These are phyloP conservation scores for Scutellaria galericulata DNA, from an alignment of 257 asterid species.

Conservation along the genomic window DNA sequence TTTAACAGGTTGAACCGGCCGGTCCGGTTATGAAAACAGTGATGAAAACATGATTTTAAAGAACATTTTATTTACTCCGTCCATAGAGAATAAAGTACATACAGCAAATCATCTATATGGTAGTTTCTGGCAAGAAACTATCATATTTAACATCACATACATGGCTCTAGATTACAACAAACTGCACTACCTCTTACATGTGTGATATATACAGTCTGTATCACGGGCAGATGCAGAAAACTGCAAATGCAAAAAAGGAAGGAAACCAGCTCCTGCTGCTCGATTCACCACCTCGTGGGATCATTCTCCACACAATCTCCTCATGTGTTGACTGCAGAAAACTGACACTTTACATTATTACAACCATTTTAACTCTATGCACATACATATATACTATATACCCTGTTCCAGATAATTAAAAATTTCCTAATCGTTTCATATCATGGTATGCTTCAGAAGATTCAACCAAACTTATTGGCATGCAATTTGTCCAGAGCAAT, in stretches of 20 bases:
- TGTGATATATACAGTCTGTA: conserved; percentile 21
- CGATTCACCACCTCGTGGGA: background rate
- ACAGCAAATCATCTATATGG: no score
- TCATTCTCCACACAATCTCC: conserved; percentile 12
- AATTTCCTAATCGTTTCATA: no score
- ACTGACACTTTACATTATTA: background rate
- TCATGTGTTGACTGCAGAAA: conserved; percentile 22
- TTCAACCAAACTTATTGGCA: no score
- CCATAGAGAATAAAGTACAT: background rate
- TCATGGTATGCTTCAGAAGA: no score
- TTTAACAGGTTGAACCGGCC: no score
- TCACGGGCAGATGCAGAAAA: background rate
- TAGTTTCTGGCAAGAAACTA: background rate
- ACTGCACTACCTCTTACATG: conserved; percentile 22
- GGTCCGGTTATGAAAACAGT: no score
- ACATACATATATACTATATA: background rate
- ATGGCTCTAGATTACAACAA: conserved; percentile 15
- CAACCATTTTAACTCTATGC: background rate
- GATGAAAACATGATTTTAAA: no score
- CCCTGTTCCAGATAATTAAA: no score
- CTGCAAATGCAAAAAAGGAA: background rate
- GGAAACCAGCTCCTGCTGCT: background rate
- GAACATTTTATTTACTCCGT: background rate
- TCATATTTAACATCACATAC: background rate
- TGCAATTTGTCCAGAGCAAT: no score